These are phyloP conservation scores for Zymoseptoria pseudotritici DNA, from an alignment of 2,329 filamentous ascomycete genomes.

Conservation along the genomic window DNA sequence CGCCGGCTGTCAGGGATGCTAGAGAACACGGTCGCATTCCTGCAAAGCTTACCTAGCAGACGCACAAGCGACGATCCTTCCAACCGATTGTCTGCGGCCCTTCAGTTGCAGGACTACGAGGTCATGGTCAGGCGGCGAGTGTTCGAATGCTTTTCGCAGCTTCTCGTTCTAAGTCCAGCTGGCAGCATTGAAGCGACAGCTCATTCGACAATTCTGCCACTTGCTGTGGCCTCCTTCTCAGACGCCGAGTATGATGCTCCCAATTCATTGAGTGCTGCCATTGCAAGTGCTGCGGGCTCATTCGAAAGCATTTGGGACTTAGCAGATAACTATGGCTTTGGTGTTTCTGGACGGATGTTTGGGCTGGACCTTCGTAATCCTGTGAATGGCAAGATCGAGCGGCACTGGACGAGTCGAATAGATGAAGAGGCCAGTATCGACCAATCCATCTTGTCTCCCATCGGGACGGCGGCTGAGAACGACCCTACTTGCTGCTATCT, in stretches of 20 bases:
- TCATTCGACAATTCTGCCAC: constrained; percentile 82
- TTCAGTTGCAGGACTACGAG: constrained; percentile 84
- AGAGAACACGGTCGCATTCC: constrained; percentile 83
- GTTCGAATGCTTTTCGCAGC: constrained; percentile 86
- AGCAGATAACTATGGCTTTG: constrained; percentile 88
- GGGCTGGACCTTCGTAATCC: constrained; percentile 66
- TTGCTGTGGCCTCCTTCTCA: constrained; percentile 85
- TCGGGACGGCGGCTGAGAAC: constrained; percentile 79
- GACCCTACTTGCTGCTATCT: constrained; percentile 78
- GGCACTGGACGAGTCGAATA: constrained; percentile 34
- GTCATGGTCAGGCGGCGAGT: constrained; percentile 90
- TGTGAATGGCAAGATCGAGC: constrained; percentile 56
- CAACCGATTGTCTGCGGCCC: constrained; percentile 71
- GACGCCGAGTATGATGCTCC: constrained; percentile 84
- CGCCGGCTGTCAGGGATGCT: constrained; percentile 90
- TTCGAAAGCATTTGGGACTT: constrained; percentile 96
- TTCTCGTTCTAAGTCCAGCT: constrained; percentile 79
- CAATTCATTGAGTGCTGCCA: constrained; percentile 79
- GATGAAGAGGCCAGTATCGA: constrained; percentile 61
- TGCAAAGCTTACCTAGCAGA: constrained; percentile 75
- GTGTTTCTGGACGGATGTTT: constrained; percentile 75
- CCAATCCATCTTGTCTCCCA: constrained; percentile 48
- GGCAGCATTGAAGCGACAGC: constrained; percentile 78
- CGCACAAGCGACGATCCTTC: constrained; percentile 81
- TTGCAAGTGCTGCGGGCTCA: constrained; percentile 78